Evolutionary conservation across 805 yeast genomes (phyloP), one percentile per base, ranked within the genome.

Genomic region (Saccharomycopsis schoenii): DNA sequence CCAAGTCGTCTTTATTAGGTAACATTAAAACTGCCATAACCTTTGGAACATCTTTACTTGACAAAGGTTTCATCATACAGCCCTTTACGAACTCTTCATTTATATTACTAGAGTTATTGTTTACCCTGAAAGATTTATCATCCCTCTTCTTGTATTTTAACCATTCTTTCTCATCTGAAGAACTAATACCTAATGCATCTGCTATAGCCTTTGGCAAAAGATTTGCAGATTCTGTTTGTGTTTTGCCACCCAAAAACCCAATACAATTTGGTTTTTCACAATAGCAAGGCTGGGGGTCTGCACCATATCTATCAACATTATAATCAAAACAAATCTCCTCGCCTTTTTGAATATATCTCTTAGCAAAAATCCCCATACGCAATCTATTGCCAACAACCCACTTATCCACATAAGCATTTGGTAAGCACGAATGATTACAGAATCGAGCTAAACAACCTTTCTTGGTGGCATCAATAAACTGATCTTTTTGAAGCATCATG

Each of bases 221-320:
- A 47, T 89, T 79, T 0, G 93, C 93, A 39, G 93, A 88, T 67
- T 91, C 96, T 1, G 98, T 91, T 74, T 94, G 99, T 1, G 97
- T 93, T 72, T 91, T 92, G 57, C 99, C 99, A 66, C 98, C 99
- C 77, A 93, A 83, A 66, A 87, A 86, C 40, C 97, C 97, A 52
- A 90, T 80, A 79, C 99, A 93, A 72, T 90, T 92, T 36, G 87
- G 78, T 66, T 91, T 96, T 2, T 96, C 97, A 75, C 99, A 93
- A 73, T 88, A 88, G 74, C 99, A 93, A 39, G 88, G 87, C 74
- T 94, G 98, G 14, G 96, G 90, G 62, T 85, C 86, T 1, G 97
- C 96, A 37, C 99, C 99, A 71, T 92, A 93, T 65, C 98, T 78
- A 73, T 93, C 99, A 40, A 94, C 98, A 55, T 62, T 58, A 25